Base-by-base conservation (phyloP, 2,329 filamentous ascomycete species). In the Akanthomyces uredinophilus region DNA sequence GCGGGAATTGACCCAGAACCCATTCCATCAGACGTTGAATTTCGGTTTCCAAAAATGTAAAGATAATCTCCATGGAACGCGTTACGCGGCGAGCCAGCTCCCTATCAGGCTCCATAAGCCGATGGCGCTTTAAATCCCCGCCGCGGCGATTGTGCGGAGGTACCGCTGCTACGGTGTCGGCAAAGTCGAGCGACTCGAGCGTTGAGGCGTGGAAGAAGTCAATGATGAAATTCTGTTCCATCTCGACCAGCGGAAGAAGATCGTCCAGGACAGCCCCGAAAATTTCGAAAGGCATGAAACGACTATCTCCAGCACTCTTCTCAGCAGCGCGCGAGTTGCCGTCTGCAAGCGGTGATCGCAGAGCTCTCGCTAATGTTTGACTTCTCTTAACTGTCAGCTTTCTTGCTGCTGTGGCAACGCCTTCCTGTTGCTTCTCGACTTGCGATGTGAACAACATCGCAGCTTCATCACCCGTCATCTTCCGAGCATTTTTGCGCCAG, bases 151-250 rank as follows among this genome's bases (percentile, higher is more conserved):
- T 81, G 47, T 87, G 83, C 7, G 92, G 91, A 27, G 83, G 77
- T 2, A 81, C 80, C 2, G 84, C 81, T 22, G 83, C 80, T 20
- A 97, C 88, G 3, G 88, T 83, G 66, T 98, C 95, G 1, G 89
- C 83, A 71, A 97, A 98, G 71, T 97, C 93, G 18, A 84, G 77
- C 41, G 87, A 88, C 69, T 92, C 88, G 32, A 94, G 81, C 2
- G 92, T 96, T n/a, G 89, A 91, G 29, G 95, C 86, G 69, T 98
- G 94, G 82, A 98, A 98, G 74, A 97, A 95, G 68, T 96, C 92
- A n/a, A 96, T 87, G 54, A 97, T 81, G 71, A 98, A 99, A 72
- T 97, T 98, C 73, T 99, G 94, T 75, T 99, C 95, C 73, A 94
- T 93, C 68, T 92, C 88, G 63, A 97, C 87, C 61, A 96, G 82